These are phyloP conservation scores for Pleurotus giganteus DNA, from an alignment of 768 basidiomycete species.

Conservation along the genomic window DNA sequence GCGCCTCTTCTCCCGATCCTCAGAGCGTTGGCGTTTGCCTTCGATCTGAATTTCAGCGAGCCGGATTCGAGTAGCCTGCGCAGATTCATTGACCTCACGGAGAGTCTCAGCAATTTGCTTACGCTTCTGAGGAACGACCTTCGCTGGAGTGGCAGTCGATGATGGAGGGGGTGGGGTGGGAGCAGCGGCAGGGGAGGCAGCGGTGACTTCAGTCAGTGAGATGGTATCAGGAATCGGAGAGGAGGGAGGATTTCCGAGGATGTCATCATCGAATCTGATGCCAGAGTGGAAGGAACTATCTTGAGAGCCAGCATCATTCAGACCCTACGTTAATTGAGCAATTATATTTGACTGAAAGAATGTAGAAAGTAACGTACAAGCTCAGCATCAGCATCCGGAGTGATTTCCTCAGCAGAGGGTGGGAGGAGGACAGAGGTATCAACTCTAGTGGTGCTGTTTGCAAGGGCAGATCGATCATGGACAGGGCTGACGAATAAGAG, in stretches of 20 bases:
- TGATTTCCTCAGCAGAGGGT: not conserved
- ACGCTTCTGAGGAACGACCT: not conserved
- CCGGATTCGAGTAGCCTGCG: not conserved
- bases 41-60: not conserved
- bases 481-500: constrained; percentile 20
- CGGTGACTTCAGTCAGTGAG: not conserved
- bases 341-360: too few species aligned
- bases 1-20: not conserved
- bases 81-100: not conserved
- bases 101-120: not conserved
- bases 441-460: constrained; percentile 17
- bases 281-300: too few species aligned
- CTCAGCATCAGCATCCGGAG: not conserved
- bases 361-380: too few species aligned
- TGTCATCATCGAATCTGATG: too few species aligned
- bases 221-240: not conserved
- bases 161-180: not conserved
- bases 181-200: not conserved
- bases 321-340: too few species aligned
- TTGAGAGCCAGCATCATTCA: too few species aligned
- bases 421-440: constrained; percentile 13
- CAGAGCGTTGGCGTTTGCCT: not conserved
- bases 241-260: not conserved
- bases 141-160: not conserved
- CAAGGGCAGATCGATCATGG: constrained; percentile 16